Conservation (phyloP, 192 early-diverging fungal species). For the Entophlyctis luteolus region DNA sequence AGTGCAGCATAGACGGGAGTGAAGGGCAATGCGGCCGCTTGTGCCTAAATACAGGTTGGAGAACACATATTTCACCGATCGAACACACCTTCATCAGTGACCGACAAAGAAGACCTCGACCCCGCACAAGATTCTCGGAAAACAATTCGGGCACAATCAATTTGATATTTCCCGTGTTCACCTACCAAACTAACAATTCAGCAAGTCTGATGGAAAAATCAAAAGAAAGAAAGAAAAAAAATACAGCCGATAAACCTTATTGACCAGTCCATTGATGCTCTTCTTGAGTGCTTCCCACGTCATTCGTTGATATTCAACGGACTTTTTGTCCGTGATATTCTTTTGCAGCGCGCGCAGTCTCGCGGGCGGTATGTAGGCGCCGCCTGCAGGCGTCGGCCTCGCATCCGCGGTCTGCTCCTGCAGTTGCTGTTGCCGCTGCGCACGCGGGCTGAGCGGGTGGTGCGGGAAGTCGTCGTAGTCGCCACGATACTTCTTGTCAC, state of each 20-base stretch:
- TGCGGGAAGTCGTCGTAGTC: background rate
- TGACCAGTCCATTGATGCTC: conserved; percentile 89
- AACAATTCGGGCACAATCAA: conserved; percentile 85
- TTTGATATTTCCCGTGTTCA: conserved; percentile 87
- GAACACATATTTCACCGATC: conserved; percentile 19
- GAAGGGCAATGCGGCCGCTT: conserved; percentile 79
- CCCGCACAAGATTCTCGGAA: conserved; percentile 85
- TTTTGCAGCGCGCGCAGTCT: conserved; percentile 68
- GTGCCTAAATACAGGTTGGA: conserved; percentile 42
- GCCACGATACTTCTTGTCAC: background rate
- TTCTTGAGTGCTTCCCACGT: conserved; percentile 94
- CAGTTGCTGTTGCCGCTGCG: too few relatives aligned
- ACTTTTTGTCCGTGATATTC: conserved; percentile 62
- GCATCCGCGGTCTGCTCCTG: background rate
- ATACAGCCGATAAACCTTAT: conserved; percentile 56
- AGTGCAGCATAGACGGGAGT: conserved; percentile 89
- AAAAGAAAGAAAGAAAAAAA: background rate
- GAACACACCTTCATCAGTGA: conserved; percentile 68
- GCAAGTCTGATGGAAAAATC: background rate
- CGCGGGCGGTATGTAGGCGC: conserved; percentile 16
- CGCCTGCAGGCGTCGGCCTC: background rate
- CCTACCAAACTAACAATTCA: conserved; percentile 18
- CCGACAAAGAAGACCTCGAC: conserved; percentile 80
- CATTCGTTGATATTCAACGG: conserved; percentile 76
- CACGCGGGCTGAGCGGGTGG: background rate